phyloP scores from a whole-genome alignment of 768 basidiomycete species.

The Auriscalpium vulgare region DNA sequence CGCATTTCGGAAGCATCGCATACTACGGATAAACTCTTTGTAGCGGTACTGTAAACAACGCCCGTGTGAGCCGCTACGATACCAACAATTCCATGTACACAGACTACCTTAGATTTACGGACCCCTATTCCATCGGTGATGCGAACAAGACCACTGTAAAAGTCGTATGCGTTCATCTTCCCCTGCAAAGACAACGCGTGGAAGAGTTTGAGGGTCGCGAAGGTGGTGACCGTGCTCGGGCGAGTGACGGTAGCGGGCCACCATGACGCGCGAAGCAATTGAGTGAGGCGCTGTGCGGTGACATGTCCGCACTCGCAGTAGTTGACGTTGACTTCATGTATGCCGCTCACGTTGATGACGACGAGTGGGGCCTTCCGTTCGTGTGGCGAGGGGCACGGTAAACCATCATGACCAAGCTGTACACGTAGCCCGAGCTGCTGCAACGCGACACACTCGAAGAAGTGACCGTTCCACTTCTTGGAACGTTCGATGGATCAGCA shows the following conservation, averaged over 20 bases:
- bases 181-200: background rate
- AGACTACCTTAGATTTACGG: background rate
- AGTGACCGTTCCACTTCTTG: background rate
- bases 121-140: background rate
- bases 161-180: background rate
- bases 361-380: background rate
- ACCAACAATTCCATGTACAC: background rate
- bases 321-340: background rate
- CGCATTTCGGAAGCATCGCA: slow-evolving; percentile 16
- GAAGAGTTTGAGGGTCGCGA: background rate
- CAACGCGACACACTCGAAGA: background rate
- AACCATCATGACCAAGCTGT: background rate
- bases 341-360: background rate
- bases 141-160: background rate
- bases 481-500: background rate
- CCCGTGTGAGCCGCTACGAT: background rate
- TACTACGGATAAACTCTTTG: slow-evolving; percentile 8
- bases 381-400: background rate
- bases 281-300: background rate
- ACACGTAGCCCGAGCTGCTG: background rate
- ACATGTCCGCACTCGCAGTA: background rate
- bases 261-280: background rate
- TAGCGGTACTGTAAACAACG: background rate
- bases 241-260: background rate
- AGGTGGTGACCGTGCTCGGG: background rate